Evolutionary conservation across 108 stramenopile genomes (phyloP).

Genomic region (Fistulifera pelliculosa): DNA sequence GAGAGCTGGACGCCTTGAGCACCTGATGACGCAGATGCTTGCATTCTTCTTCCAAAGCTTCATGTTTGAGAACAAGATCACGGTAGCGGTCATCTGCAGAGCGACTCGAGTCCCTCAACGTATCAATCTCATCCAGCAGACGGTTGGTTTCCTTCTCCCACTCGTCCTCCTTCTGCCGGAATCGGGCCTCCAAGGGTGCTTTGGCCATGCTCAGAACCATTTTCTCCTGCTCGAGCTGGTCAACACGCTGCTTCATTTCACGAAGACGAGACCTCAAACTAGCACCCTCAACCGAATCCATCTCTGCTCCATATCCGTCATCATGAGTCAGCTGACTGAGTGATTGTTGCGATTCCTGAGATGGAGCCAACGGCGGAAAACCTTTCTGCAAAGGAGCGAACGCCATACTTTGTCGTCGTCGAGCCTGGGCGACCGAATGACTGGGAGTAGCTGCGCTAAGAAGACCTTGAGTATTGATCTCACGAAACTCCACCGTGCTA

Average conservation of each 20-base stretch:
- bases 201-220: constrained; percentile 78
- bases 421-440: background rate
- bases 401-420: constrained; percentile 5
- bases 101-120: constrained; percentile 25
- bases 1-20: constrained; percentile 45
- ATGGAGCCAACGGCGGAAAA: background rate
- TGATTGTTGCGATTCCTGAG: background rate
- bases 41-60: constrained; percentile 50
- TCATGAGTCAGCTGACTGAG: background rate
- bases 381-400: background rate
- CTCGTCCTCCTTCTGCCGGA: constrained; percentile 75
- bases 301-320: background rate
- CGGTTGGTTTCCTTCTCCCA: constrained; percentile 64
- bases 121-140: constrained; percentile 54
- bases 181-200: constrained; percentile 75
- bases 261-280: constrained; percentile 50
- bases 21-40: constrained; percentile 46
- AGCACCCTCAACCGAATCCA: constrained; percentile 7
- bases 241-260: constrained; percentile 61
- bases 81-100: constrained; percentile 64
- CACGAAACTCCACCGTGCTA: background rate
- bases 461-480: too few relatives aligned
- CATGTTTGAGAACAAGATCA: constrained; percentile 53
- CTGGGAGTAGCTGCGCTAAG: too few relatives aligned
- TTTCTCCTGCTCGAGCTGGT: constrained; percentile 74